Evolutionary conservation across 306 rosid species (phyloP).

Genomic region (Cicer cuneatum): DNA sequence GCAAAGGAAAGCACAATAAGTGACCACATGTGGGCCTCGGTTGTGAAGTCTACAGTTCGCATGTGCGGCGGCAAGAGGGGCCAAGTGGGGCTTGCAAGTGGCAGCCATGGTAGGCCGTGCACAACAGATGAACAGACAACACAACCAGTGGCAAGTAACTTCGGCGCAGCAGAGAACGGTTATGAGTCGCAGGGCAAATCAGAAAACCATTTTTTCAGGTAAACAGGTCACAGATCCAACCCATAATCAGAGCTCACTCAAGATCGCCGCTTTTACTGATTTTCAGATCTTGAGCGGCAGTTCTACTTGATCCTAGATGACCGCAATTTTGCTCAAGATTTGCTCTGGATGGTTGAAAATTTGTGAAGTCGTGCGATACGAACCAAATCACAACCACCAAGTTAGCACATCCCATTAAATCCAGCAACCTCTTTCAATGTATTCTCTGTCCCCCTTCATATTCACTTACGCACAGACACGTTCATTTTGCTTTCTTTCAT

Average conservation of each 20-base stretch:
- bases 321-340: neutral
- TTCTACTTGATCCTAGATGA: neutral
- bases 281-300: neutral
- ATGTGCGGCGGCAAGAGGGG: neutral
- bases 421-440: conserved; percentile 25
- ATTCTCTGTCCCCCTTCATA: neutral
- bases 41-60: conserved; percentile 3
- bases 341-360: conserved; percentile 1
- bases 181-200: neutral
- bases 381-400: conserved; percentile 20
- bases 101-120: conserved; percentile 1
- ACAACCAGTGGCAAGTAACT: neutral
- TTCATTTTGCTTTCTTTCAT: neutral
- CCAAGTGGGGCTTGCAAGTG: neutral
- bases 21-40: neutral
- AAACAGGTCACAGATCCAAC: neutral
- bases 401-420: conserved; percentile 27
- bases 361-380: neutral
- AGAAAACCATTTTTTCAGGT: neutral
- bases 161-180: neutral
- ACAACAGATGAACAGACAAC: neutral
- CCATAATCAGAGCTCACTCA: neutral
- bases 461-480: neutral
- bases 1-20: conserved; percentile 8
- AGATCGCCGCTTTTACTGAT: neutral